A percentile compares a stretch with the other conserved stretches of the same genome.
phyloP scores from a whole-genome alignment of 2,329 filamentous ascomycete species.

The Clonostachys solani region DNA sequence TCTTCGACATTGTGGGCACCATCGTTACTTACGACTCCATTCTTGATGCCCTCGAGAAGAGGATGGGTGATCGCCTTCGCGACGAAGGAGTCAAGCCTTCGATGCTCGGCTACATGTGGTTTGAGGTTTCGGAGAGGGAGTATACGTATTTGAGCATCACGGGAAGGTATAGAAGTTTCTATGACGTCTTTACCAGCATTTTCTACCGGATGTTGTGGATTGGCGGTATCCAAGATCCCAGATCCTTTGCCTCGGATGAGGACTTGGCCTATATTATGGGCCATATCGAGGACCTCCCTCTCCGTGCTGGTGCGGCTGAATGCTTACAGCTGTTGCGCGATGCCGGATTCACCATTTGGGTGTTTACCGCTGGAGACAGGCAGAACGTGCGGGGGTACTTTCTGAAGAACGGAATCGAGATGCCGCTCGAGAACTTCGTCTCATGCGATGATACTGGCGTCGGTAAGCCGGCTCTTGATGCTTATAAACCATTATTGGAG shows the following conservation, averaged over 20 bases:
- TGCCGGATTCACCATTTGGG: slow-evolving; percentile 47
- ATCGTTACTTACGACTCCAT: slow-evolving; percentile 35
- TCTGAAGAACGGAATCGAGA: slow-evolving; percentile 34
- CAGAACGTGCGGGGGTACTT: slow-evolving; percentile 48
- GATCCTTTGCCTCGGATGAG: slow-evolving; percentile 31
- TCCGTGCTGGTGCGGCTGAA: slow-evolving; percentile 31
- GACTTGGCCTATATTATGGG: slow-evolving; percentile 33
- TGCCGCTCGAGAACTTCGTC: slow-evolving; percentile 44
- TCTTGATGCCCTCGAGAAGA: slow-evolving; percentile 27
- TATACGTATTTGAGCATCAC: slow-evolving; percentile 43
- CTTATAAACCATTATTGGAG: slow-evolving; percentile 37
- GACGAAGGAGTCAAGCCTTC: slow-evolving; percentile 25
- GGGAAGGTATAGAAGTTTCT: slow-evolving; percentile 34
- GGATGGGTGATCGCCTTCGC: slow-evolving; percentile 30
- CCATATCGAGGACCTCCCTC: slow-evolving; percentile 26
- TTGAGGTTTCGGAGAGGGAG: slow-evolving; percentile 36
- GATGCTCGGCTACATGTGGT: slow-evolving; percentile 37
- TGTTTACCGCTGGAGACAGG: slow-evolving; percentile 45
- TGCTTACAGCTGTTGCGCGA: slow-evolving; percentile 34
- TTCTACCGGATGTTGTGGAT: slow-evolving; percentile 44
- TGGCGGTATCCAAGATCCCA: slow-evolving; percentile 34
- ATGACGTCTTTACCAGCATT: slow-evolving; percentile 31
- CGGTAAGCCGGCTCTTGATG: slow-evolving; percentile 42
- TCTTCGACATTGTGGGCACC: slow-evolving; percentile 46
- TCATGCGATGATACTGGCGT: slow-evolving; percentile 42